Conservation (phyloP, 768 basidiomycete genomes). For the Pleurotus pulmonarius region DNA sequence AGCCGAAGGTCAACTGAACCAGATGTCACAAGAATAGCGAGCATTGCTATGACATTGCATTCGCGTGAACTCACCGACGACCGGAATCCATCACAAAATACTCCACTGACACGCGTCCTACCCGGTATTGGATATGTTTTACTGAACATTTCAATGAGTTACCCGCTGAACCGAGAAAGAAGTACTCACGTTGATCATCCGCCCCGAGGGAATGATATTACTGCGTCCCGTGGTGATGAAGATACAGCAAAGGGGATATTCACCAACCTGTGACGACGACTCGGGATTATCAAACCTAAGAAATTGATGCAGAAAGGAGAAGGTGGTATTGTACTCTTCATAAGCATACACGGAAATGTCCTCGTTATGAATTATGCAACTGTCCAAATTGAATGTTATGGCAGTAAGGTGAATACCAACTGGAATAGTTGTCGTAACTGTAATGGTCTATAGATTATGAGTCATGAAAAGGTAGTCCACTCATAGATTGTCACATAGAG, state of each 20-base stretch:
- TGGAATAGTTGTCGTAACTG: neutral
- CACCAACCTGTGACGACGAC: neutral
- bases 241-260: neutral
- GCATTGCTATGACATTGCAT: too few relatives aligned
- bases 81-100: neutral
- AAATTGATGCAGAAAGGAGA: neutral
- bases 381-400: neutral
- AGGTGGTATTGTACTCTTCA: constrained; percentile 6
- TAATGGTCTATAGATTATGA: constrained; percentile 11
- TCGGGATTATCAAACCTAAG: neutral
- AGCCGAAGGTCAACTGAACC: neutral
- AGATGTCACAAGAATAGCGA: too few relatives aligned
- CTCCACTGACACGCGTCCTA: neutral
- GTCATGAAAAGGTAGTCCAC: constrained; percentile 39
- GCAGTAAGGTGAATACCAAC: neutral
- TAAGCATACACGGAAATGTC: constrained; percentile 4
- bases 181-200: too few relatives aligned
- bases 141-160: too few relatives aligned
- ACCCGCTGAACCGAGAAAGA: too few relatives aligned
- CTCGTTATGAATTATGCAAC: constrained; percentile 3
- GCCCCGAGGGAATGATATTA: too few relatives aligned
- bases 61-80: too few relatives aligned
- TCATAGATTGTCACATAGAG: constrained; percentile 64
- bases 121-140: neutral
- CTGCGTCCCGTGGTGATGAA: constrained; percentile 5